Percentiles rank a stretch among this genome's conserved stretches.
phyloP scores from a whole-genome alignment of 148 eudicot genomes.

The Chenopodium album region DNA sequence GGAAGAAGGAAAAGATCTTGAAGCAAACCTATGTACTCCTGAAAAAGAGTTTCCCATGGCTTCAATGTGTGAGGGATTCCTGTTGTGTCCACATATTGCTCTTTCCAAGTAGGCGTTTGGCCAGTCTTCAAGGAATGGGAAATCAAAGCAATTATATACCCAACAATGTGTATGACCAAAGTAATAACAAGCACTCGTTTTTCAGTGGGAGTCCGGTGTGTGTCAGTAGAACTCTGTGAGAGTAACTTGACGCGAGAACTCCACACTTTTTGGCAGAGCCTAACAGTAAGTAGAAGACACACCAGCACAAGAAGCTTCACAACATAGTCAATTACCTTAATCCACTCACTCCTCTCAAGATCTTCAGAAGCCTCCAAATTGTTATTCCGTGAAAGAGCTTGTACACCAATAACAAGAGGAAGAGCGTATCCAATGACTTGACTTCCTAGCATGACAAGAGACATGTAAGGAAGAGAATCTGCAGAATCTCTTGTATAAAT shows the following conservation, averaged over 20 bases:
- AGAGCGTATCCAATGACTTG: conserved; percentile 81
- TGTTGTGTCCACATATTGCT: conserved; percentile 32
- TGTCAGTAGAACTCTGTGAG: conserved; percentile 43
- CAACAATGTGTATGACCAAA: conserved; percentile 51
- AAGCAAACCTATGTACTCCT: conserved; percentile 76
- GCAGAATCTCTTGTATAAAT: conserved; percentile 39
- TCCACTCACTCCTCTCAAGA: conserved; percentile 53
- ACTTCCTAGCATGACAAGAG: conserved; percentile 85
- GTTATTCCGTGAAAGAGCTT: conserved; percentile 45
- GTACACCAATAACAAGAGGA: conserved; percentile 68
- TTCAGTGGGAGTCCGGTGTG: conserved; percentile 62
- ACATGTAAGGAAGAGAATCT: conserved; percentile 65
- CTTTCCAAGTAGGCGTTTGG: conserved; percentile 39
- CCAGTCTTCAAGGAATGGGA: conserved; percentile 45
- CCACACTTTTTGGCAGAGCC: conserved; percentile 85
- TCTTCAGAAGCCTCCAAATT: conserved; percentile 42
- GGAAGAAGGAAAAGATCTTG: conserved; percentile 90
- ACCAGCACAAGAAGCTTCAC: conserved; percentile 71
- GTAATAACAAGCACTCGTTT: conserved; percentile 52
- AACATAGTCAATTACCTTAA: conserved; percentile 51
- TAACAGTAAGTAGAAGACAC: conserved; percentile 56
- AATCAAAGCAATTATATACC: conserved; percentile 53
- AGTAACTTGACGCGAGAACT: conserved; percentile 53
- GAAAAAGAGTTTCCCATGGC: conserved; percentile 66
- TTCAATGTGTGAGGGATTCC: conserved; percentile 40